Percentiles rank a stretch among this genome's conserved stretches.
Conservation (phyloP, 2,329 filamentous ascomycete genomes). For the Fusarium oligoseptatum region DNA sequence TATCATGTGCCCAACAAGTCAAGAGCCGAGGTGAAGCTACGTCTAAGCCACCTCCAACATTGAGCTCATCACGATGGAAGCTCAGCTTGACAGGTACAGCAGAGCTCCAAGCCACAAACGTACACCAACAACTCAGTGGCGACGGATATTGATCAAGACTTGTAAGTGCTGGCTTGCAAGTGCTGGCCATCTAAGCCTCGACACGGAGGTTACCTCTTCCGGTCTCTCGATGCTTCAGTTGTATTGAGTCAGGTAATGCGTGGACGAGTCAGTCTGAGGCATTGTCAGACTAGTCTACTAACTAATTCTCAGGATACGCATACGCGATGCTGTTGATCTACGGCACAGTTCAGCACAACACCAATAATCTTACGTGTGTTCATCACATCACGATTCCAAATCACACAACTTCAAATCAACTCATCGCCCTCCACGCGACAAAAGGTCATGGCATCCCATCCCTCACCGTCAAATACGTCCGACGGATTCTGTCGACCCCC, state of each 20-base stretch:
- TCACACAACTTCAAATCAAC: not conserved
- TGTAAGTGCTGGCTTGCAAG: not conserved
- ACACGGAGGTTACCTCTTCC: not conserved
- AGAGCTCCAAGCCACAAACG: not conserved
- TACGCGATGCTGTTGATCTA: not conserved
- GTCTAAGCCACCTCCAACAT: not conserved
- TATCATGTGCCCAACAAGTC: not conserved
- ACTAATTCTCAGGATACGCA: not conserved
- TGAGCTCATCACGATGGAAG: not conserved
- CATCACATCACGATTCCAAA: not conserved
- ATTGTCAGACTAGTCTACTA: not conserved
- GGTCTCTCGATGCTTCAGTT: not conserved
- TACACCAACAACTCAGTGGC: not conserved
- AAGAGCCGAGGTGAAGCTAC: not conserved
- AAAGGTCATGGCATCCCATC: not conserved
- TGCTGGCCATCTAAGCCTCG: slow-evolving; percentile 1
- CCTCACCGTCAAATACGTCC: not conserved
- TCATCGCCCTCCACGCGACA: not conserved
- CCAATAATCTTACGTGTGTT: not conserved
- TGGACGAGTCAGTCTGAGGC: not conserved
- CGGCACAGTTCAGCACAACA: not conserved
- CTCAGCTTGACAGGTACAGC: slow-evolving; percentile 1
- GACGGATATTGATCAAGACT: not conserved
- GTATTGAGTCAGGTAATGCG: not conserved
- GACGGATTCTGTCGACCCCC: not conserved